phyloP scores from a whole-genome alignment of 768 basidiomycete species.

The Leucocoprinus leucothites region DNA sequence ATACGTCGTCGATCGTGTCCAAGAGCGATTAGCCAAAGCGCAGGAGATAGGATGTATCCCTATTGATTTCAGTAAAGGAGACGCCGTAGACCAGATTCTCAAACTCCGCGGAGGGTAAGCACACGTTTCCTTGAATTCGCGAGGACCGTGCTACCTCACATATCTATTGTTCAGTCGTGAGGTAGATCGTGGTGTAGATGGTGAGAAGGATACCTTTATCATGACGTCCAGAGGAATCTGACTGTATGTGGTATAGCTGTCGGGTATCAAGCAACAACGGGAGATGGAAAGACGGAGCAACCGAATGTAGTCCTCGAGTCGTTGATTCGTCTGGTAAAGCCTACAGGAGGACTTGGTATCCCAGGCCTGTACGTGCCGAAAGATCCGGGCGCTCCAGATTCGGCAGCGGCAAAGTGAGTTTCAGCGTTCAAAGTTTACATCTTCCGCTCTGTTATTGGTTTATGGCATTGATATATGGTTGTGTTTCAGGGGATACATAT shows the following conservation, averaged over 20 bases:
- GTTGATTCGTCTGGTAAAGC: conserved; percentile 48
- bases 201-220: conserved; percentile 15
- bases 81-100: conserved; percentile 48
- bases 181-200: conserved; percentile 52
- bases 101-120: conserved; percentile 40
- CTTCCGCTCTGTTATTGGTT: too few species aligned
- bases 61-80: conserved; percentile 44
- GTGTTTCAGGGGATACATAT: conserved; percentile 41
- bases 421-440: not conserved
- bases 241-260: conserved; percentile 32
- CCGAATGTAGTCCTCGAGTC: conserved; percentile 52
- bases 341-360: conserved; percentile 56
- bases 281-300: conserved; percentile 53
- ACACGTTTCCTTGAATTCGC: too few species aligned
- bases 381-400: conserved; percentile 54
- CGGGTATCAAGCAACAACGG: conserved; percentile 52
- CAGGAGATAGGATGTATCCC: conserved; percentile 49
- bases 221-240: not conserved
- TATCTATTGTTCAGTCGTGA: conserved; percentile 28
- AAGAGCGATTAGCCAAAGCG: conserved; percentile 49
- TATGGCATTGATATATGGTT: not conserved
- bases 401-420: conserved; percentile 44
- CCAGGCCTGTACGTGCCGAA: conserved; percentile 55
- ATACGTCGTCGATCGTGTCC: conserved; percentile 54
- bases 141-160: too few species aligned